Percentiles rank a stretch among this genome's conserved stretches.
Evolutionary conservation across 2,329 filamentous ascomycete species (phyloP).

Genomic region (Colletotrichum ledebouriae): DNA sequence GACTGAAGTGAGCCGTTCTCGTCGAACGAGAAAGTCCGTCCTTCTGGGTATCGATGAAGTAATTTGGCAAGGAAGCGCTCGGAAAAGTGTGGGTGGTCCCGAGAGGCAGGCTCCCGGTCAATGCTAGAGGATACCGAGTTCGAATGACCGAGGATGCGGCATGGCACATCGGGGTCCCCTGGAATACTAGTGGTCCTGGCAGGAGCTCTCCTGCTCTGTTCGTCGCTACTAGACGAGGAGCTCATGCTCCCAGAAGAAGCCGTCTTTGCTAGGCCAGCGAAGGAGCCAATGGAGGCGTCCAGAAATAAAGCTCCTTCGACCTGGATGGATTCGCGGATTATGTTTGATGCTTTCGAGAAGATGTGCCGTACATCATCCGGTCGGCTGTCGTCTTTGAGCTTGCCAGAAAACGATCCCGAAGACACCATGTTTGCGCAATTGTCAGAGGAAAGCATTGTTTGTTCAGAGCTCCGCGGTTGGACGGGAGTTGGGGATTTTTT

Average conservation of each 20-base stretch:
- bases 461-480: neutral
- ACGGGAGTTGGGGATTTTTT: neutral
- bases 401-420: slow-evolving; percentile 44
- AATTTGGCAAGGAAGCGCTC: slow-evolving; percentile 57
- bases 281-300: slow-evolving; percentile 45
- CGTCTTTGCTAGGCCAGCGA: slow-evolving; percentile 46
- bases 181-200: neutral
- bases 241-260: neutral
- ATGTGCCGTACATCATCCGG: slow-evolving; percentile 45
- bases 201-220: slow-evolving; percentile 28
- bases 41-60: slow-evolving; percentile 59
- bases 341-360: slow-evolving; percentile 59
- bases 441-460: neutral
- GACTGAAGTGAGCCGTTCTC: slow-evolving; percentile 52
- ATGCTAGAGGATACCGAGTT: slow-evolving; percentile 51
- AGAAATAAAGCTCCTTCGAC: slow-evolving; percentile 44
- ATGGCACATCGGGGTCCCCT: slow-evolving; percentile 36
- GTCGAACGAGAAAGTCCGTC: slow-evolving; percentile 61
- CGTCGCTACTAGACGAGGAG: slow-evolving; percentile 43
- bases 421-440: slow-evolving; percentile 44
- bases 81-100: slow-evolving; percentile 47
- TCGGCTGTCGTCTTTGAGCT: fast-evolving
- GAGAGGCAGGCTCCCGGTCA: slow-evolving; percentile 45
- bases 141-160: slow-evolving; percentile 56
- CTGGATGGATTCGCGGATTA: slow-evolving; percentile 58